Evolutionary conservation across 192 early-diverging fungal genomes (phyloP).

Genomic region (Coemansia sp.): DNA sequence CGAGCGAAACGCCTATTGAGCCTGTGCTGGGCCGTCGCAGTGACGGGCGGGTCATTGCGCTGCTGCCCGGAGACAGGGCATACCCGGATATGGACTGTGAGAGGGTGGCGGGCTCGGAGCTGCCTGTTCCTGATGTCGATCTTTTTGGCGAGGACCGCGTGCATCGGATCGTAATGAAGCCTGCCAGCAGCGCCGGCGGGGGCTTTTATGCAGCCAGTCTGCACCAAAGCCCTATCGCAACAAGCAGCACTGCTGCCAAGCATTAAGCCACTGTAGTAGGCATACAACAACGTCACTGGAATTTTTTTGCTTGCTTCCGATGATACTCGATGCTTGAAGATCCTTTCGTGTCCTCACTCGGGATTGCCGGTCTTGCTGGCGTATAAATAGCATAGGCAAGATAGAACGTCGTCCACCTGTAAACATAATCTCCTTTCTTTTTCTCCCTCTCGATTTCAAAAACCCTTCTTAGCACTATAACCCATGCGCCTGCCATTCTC

Average conservation of each 20-base stretch:
- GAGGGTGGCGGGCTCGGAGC: not conserved
- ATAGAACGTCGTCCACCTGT: not conserved
- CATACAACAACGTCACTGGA: not conserved
- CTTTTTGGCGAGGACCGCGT: slow-evolving; percentile 8
- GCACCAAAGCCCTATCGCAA: not conserved
- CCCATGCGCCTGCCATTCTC: slow-evolving; percentile 48
- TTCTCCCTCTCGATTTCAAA: no score
- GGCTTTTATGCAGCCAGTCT: slow-evolving; percentile 25
- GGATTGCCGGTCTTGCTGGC: no score
- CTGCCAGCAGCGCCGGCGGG: slow-evolving; percentile 6
- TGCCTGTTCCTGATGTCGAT: slow-evolving; percentile 6
- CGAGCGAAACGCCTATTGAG: slow-evolving; percentile 14
- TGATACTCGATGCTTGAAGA: not conserved
- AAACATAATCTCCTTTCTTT: not conserved
- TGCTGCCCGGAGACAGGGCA: slow-evolving; percentile 43
- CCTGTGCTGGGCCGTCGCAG: slow-evolving; percentile 26
- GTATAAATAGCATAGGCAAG: not conserved
- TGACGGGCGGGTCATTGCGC: slow-evolving; percentile 23
- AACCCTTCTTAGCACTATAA: no score
- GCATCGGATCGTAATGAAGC: slow-evolving; percentile 33
- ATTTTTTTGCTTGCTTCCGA: no score
- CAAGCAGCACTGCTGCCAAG: not conserved
- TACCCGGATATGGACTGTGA: slow-evolving; percentile 3
- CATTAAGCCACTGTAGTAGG: not conserved
- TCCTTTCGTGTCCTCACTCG: not conserved